Percentiles rank a stretch among this genome's conserved stretches.
Evolutionary conservation across 352 stramenopile genomes (phyloP).

Genomic region (Globisporangium nunn): DNA sequence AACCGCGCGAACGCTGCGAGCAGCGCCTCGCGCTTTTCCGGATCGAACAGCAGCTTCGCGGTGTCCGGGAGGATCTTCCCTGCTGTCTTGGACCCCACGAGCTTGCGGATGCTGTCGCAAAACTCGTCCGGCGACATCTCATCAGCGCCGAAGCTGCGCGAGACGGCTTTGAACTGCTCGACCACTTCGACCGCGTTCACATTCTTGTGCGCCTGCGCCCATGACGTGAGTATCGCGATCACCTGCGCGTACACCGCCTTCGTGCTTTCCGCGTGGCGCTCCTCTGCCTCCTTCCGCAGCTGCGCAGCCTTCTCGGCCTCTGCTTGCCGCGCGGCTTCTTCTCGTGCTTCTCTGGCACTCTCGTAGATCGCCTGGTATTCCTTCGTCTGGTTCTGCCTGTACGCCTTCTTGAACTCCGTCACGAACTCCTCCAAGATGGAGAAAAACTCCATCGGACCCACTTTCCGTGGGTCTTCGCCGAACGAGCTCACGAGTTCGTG

Average conservation of each 20-base stretch:
- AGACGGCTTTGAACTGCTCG: slow-evolving; percentile 55
- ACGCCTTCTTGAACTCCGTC: slow-evolving; percentile 84
- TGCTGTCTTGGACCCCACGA: slow-evolving; percentile 68
- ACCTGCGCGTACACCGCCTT: slow-evolving; percentile 60
- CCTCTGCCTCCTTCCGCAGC: slow-evolving; percentile 41
- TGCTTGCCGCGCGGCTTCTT: slow-evolving; percentile 28
- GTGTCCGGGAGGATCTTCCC: slow-evolving; percentile 70
- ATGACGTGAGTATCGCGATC: slow-evolving; percentile 52
- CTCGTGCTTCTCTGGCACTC: slow-evolving; percentile 37
- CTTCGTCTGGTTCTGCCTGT: slow-evolving; percentile 84
- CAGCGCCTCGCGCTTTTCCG: slow-evolving; percentile 44
- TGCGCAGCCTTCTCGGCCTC: slow-evolving; percentile 43
- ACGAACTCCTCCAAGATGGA: slow-evolving; percentile 79
- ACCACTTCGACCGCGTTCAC: slow-evolving; percentile 39
- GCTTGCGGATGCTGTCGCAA: slow-evolving; percentile 52
- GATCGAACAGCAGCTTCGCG: slow-evolving; percentile 54
- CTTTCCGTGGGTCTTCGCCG: slow-evolving; percentile 74
- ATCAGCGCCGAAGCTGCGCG: slow-evolving; percentile 49
- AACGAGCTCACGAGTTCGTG: slow-evolving; percentile 79
- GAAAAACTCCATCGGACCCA: slow-evolving; percentile 82
- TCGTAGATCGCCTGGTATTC: slow-evolving; percentile 79
- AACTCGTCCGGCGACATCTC: slow-evolving; percentile 71
- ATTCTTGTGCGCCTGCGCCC: slow-evolving; percentile 45
- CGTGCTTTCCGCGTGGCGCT: slow-evolving; percentile 48
- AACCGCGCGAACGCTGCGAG: slow-evolving; percentile 58